Percentiles rank a stretch among this genome's conserved stretches.
Conservation (phyloP, 306 rosid species). For the Hippophae gyantsensis region DNA sequence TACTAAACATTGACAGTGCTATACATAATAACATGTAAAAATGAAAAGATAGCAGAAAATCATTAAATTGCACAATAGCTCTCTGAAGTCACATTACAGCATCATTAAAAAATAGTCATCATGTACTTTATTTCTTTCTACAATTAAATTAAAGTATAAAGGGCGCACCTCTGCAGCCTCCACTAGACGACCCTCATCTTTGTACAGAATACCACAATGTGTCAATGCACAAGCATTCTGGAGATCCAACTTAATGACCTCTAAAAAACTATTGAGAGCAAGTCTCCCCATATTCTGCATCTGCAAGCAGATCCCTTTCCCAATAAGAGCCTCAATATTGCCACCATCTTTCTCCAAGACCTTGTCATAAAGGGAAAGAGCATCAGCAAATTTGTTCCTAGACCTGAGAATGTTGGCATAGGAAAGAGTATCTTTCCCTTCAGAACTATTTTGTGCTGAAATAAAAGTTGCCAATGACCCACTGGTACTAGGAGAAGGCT, state of each 20-base stretch:
- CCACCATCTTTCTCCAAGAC: constrained; percentile 52
- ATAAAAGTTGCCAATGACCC: constrained; percentile 25
- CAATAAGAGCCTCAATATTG: constrained; percentile 79
- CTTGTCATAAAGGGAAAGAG: constrained; percentile 64
- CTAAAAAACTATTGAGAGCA: constrained; percentile 73
- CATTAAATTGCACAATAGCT: no score
- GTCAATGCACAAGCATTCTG: constrained; percentile 83
- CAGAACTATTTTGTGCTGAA: constrained; percentile 28
- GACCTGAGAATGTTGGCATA: constrained; percentile 79
- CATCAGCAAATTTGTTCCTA: constrained; percentile 86
- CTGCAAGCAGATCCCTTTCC: constrained; percentile 94
- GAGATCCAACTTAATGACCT: constrained; percentile 70
- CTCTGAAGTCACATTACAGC: no score
- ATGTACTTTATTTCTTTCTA: not conserved
- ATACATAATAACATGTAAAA: no score
- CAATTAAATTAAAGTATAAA: constrained; percentile 9
- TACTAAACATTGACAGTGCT: no score
- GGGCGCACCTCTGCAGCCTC: constrained; percentile 93
- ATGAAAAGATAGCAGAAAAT: no score
- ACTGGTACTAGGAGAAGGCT: constrained; percentile 39
- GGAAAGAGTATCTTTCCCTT: constrained; percentile 57
- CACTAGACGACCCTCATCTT: constrained; percentile 85
- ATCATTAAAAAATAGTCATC: not conserved
- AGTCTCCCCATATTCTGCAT: constrained; percentile 85
- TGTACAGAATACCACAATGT: constrained; percentile 82